These are phyloP conservation scores for Lachancea quebecensis DNA, from an alignment of 805 yeast genomes.

Conservation along the genomic window DNA sequence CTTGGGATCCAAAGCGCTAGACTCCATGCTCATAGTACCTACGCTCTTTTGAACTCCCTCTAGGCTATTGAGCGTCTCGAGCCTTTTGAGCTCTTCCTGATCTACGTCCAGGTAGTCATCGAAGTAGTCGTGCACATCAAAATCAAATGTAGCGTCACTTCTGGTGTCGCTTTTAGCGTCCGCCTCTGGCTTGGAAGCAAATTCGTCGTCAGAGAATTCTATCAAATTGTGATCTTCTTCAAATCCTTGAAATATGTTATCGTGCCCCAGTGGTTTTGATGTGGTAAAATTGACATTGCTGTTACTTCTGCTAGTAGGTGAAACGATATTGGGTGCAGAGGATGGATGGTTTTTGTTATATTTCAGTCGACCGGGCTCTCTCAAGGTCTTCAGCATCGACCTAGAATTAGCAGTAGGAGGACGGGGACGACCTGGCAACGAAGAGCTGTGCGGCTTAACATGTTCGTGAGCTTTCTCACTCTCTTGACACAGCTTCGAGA, in stretches of 20 bases:
- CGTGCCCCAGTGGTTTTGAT: slow-evolving; percentile 22
- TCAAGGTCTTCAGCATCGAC: slow-evolving; percentile 6
- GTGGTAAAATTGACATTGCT: slow-evolving; percentile 18
- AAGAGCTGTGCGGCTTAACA: neutral
- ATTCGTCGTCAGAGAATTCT: slow-evolving; percentile 14
- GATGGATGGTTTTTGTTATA: slow-evolving; percentile 3
- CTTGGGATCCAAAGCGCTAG: neutral
- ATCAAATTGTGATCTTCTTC: slow-evolving; percentile 11
- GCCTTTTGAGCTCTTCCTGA: slow-evolving; percentile 15
- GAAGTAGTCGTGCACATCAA: slow-evolving; percentile 20
- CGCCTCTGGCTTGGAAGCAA: slow-evolving; percentile 6
- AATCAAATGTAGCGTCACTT: slow-evolving; percentile 9
- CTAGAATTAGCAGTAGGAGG: slow-evolving; percentile 2
- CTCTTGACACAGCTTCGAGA: slow-evolving; percentile 18
- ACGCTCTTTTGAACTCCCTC: slow-evolving; percentile 12
- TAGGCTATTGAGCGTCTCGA: slow-evolving; percentile 12
- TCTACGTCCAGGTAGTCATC: slow-evolving; percentile 15
- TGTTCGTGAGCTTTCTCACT: neutral
- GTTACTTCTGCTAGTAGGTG: neutral
- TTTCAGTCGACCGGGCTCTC: slow-evolving; percentile 1
- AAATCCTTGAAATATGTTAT: slow-evolving; percentile 12
- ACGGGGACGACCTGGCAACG: slow-evolving; percentile 2
- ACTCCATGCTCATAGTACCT: slow-evolving; percentile 4
- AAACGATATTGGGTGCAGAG: slow-evolving; percentile 3
- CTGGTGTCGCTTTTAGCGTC: neutral